Base-by-base conservation (phyloP, 306 rosid genomes). In the Vigna angularis region DNA sequence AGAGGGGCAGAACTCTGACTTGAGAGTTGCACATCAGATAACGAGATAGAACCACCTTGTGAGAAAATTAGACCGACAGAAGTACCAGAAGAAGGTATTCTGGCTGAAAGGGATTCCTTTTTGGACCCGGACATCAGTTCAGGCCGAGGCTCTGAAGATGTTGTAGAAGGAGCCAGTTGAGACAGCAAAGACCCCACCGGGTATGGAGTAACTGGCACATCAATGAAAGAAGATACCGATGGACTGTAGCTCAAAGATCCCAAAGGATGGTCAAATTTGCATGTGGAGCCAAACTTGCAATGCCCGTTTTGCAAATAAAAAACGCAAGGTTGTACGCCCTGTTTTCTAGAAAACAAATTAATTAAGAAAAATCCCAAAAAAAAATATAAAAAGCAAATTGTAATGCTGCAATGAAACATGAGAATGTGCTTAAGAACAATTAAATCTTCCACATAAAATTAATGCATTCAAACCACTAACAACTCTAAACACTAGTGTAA, bases 231-330 rank as follows among this genome's bases (percentile, higher is more conserved):
- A 47, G 97, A 87, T 52, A 90, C 81, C 45, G 90, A 90, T 45
- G 88, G 89, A 77, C 81, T 92, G 85, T 78, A 88, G 63, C 89
- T 85, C 87, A 89, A 61, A n/a, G 87, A 47, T 71, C 90, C 96
- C 75, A 85, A 38, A 55, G 98, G 97, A 87, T 91, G 98, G 83
- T 93, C 97, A 48, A 89, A 93, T 84, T 93, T 93, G 88, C 98
- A 93, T 3, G 90, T 80, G 12, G 91, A 79, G 71, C 98, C 97
- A 64, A 93, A 89, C 74, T 91, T 91, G 93, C 98, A 93, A 75
- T 87, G 86, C 72, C 94, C 85, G 48, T 74, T 82, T 78, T 82
- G 86, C 77, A 85, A 64, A 44, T 85, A 85, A 82, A 85, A 85
- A 42, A 81, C 83, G 78, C 86, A 85, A 63, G 86, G 82, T 72